Evolutionary conservation across 441 rosid species (phyloP).

Genomic region (Sinapis alba): DNA sequence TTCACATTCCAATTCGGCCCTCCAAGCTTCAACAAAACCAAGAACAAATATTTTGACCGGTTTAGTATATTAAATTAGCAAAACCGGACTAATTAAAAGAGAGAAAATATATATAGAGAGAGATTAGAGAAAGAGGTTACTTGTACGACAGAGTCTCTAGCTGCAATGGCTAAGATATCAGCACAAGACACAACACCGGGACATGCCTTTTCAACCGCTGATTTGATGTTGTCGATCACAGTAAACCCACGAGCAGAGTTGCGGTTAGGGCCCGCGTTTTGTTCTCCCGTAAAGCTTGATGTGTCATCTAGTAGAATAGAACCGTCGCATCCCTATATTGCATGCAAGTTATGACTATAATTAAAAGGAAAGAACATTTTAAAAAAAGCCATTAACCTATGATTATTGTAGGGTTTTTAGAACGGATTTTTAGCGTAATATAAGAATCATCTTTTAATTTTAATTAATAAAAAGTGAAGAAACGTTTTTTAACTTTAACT

Average conservation of each 20-base stretch:
- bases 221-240: constrained; percentile 73
- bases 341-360: neutral
- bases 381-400: neutral
- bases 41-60: neutral
- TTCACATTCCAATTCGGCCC: constrained; percentile 81
- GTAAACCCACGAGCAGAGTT: constrained; percentile 78
- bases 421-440: no score
- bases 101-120: neutral
- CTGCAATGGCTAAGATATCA: constrained; percentile 79
- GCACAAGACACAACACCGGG: constrained; percentile 94
- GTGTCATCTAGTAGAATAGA: constrained; percentile 88
- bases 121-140: constrained; percentile 44
- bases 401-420: no score
- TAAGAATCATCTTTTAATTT: no score
- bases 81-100: neutral
- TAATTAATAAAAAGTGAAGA: no score
- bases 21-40: constrained; percentile 54
- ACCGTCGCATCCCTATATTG: constrained; percentile 83
- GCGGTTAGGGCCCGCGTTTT: constrained; percentile 69
- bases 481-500: no score
- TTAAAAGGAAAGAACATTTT: neutral
- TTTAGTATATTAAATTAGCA: neutral
- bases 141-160: constrained; percentile 67
- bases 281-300: constrained; percentile 85
- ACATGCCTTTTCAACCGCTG: constrained; percentile 79